These are phyloP conservation scores for Sporothrix phasma DNA, from an alignment of 2,329 filamentous ascomycete species.

Conservation along the genomic window DNA sequence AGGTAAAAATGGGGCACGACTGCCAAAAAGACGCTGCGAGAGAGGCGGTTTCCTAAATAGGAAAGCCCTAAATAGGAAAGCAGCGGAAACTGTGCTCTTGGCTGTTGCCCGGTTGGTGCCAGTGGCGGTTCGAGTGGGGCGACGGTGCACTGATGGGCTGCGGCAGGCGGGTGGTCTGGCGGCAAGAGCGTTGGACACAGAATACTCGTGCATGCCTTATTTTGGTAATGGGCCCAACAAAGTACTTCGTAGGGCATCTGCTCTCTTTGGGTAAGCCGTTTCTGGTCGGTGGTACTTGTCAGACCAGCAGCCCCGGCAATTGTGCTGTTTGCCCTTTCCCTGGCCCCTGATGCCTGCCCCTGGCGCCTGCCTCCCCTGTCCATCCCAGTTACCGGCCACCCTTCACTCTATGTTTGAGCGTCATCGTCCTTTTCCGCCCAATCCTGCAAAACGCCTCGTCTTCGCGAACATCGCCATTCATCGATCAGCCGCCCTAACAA, in stretches of 20 bases:
- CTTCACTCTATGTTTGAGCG: too few species aligned
- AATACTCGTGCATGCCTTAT: not conserved
- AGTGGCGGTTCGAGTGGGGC: not conserved
- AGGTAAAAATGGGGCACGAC: too few species aligned
- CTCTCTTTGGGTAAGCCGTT: not conserved
- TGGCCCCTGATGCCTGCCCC: too few species aligned
- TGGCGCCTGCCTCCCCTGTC: not conserved
- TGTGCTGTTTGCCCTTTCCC: not conserved
- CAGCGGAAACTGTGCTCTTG: not conserved
- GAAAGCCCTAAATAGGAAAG: conserved; percentile 1
- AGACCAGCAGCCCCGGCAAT: not conserved
- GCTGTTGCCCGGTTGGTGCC: not conserved
- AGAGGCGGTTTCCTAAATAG: not conserved
- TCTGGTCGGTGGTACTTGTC: not conserved
- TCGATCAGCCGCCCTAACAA: not conserved
- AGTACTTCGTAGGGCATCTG: too few species aligned
- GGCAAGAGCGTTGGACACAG: not conserved
- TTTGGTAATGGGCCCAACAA: too few species aligned
- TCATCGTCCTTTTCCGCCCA: not conserved
- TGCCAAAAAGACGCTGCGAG: not conserved
- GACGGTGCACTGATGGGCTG: not conserved
- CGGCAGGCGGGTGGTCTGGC: not conserved
- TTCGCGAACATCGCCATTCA: not conserved
- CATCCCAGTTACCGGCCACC: not conserved
- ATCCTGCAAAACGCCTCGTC: not conserved